A percentile compares a stretch with the other conserved stretches of the same genome.
phyloP scores from a whole-genome alignment of 257 asterid genomes.

The Primulina tabacum region DNA sequence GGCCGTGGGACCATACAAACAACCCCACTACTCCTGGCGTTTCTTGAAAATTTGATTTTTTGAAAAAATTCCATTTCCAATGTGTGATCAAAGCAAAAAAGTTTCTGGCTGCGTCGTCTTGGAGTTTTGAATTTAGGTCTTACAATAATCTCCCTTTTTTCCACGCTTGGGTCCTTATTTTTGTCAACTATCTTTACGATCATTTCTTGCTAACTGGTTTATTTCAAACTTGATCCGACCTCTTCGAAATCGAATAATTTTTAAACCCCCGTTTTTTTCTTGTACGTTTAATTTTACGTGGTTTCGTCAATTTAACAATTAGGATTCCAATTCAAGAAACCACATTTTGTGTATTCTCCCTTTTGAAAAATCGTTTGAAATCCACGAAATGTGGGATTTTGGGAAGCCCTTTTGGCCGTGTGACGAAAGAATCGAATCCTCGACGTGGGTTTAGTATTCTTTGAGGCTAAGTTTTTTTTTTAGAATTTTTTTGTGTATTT shows the following conservation, averaged over 20 bases:
- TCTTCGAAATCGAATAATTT: background rate
- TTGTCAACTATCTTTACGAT: slow-evolving; percentile 28
- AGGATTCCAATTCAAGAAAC: slow-evolving; percentile 22
- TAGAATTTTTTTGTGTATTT: slow-evolving; percentile 43
- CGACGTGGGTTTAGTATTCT: slow-evolving; percentile 29
- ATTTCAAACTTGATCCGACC: slow-evolving; percentile 32
- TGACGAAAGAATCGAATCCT: slow-evolving; percentile 26
- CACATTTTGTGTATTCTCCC: slow-evolving; percentile 31
- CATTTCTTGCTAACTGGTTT: slow-evolving; percentile 52
- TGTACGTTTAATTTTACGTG: slow-evolving; percentile 10
- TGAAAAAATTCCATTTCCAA: background rate
- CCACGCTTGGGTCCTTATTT: slow-evolving; percentile 33
- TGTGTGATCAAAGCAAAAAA: background rate
- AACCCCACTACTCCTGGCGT: background rate
- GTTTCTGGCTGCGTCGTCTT: background rate
- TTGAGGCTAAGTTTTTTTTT: slow-evolving; percentile 38
- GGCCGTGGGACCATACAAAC: background rate
- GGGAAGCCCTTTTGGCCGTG: slow-evolving; percentile 29
- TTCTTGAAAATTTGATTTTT: background rate
- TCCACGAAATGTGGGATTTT: slow-evolving; percentile 33
- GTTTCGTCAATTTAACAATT: slow-evolving; percentile 21
- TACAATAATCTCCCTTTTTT: slow-evolving; percentile 21
- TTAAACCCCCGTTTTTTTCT: slow-evolving; percentile 8
- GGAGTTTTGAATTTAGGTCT: slow-evolving; percentile 38
- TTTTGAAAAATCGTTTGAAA: slow-evolving; percentile 18